Percentiles rank a stretch among this genome's conserved stretches.
Conservation (phyloP, 2,329 filamentous ascomycete species). For the Venturia nashicola region DNA sequence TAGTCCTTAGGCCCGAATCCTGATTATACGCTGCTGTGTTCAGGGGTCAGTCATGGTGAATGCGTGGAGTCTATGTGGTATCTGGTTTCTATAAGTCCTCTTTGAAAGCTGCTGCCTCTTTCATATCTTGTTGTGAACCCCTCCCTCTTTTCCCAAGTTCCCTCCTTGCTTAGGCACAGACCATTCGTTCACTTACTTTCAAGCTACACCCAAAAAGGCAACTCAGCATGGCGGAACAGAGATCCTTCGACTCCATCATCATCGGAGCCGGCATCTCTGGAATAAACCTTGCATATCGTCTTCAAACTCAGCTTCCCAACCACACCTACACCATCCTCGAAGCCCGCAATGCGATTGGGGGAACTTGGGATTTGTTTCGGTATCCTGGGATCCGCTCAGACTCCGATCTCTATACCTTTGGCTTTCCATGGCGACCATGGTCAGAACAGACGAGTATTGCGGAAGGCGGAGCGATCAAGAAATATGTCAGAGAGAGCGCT, state of each 20-base stretch:
- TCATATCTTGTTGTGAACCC: background rate
- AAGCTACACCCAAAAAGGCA: background rate
- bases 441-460: constrained; percentile 28
- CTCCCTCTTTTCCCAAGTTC: background rate
- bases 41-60: background rate
- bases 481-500: constrained; percentile 32
- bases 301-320: constrained; percentile 45
- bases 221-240: background rate
- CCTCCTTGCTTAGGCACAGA: background rate
- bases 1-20: too few relatives aligned
- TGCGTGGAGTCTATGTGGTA: background rate
- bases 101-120: background rate
- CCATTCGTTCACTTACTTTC: background rate
- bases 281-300: constrained; percentile 60
- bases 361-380: constrained; percentile 68
- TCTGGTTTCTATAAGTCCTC: background rate
- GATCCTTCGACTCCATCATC: constrained; percentile 39
- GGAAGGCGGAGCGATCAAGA: constrained; percentile 29
- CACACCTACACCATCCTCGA: constrained; percentile 56
- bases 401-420: constrained; percentile 37
- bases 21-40: background rate
- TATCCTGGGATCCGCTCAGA: constrained; percentile 58
- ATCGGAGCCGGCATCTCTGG: constrained; percentile 65
- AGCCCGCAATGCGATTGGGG: constrained; percentile 51
- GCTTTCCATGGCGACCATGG: constrained; percentile 62